Base-by-base conservation (phyloP, 768 basidiomycete genomes). In the Fistulinella prunicolor region DNA sequence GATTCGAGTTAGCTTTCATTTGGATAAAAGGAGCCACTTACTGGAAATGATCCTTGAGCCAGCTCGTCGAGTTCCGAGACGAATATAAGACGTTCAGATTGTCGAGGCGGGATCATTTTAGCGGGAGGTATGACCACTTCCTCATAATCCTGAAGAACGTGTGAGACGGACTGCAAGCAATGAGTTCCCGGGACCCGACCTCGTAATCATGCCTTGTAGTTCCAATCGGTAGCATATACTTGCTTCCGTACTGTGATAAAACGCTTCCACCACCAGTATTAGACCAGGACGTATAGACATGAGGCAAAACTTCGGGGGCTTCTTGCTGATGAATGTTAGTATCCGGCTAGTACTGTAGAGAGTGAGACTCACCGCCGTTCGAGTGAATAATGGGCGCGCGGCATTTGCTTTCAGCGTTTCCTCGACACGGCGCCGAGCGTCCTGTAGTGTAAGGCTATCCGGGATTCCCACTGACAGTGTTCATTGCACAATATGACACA, bases 121-220 rank as follows among this genome's bases (percentile, higher is more conserved):
- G 92, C 80, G 12, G 95, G 94, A 7, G 96, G 96, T 29, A 98
- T 76, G 20, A 82, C 76, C 16, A 96, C 88, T 73, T 97, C 94
- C 66, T 95, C 89, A 59, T 84, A 91, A 38, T 84, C 80, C 92
- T 94, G 53, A 16, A 47, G n/a, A 44, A 30, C 22, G 44, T 20
- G 49, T 58, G 44, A 53, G 49, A 44, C 17, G 6, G 17, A 24
- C 23, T 9, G 38, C 28, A 41, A 44, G 28, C 20, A 50, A 49
- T 14, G 20, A 41, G 22, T 13, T 22, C 8, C 28, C 7, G 28
- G 38, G 43, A 17, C 51, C 70, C 43, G 52, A 94, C 94, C 61
- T 94, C 88, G 37, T 78, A 61, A 42, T 79, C 73, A 14, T 78
- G 67, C 22, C 89, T 75, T 17, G 75, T 74, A 2, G 94, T 97